These are phyloP conservation scores for Scutellaria galericulata DNA, from an alignment of 257 asterid genomes.

Conservation along the genomic window DNA sequence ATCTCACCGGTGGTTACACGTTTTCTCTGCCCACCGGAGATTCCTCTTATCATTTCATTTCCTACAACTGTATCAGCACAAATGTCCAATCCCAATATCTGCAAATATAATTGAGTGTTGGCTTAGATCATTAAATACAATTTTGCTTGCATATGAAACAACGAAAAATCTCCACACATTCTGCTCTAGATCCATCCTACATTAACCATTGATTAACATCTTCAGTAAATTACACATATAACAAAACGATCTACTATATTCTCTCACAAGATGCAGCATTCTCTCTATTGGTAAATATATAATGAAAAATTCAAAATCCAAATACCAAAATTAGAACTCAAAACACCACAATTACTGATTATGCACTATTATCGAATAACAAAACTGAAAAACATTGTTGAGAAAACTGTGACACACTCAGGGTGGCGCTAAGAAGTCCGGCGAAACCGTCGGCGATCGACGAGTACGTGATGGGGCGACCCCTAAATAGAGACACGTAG, in stretches of 20 bases:
- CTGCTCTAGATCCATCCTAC: neutral
- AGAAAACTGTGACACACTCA: conserved; percentile 37
- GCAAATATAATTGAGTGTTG: too few relatives aligned
- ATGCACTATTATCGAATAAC: neutral
- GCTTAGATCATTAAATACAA: too few relatives aligned
- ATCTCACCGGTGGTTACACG: conserved; percentile 26
- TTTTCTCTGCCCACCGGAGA: neutral
- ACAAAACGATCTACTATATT: conserved; percentile 25
- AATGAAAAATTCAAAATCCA: too few relatives aligned
- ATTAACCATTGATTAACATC: conserved; percentile 14
- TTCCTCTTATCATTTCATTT: neutral
- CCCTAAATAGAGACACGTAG: too few relatives aligned
- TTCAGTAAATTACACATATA: neutral
- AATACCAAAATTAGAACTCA: too few relatives aligned
- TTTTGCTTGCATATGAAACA: neutral
- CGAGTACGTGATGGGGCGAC: conserved; percentile 42
- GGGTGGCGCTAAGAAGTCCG: conserved; percentile 73
- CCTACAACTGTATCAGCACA: neutral
- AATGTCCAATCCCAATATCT: neutral
- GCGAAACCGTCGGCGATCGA: conserved; percentile 64
- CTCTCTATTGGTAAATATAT: neutral
- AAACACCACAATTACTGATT: too few relatives aligned
- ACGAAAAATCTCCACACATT: conserved; percentile 9
- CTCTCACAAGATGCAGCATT: neutral
- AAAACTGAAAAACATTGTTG: neutral